phyloP scores from a whole-genome alignment of 805 yeast genomes.

The Candida sonorensis region DNA sequence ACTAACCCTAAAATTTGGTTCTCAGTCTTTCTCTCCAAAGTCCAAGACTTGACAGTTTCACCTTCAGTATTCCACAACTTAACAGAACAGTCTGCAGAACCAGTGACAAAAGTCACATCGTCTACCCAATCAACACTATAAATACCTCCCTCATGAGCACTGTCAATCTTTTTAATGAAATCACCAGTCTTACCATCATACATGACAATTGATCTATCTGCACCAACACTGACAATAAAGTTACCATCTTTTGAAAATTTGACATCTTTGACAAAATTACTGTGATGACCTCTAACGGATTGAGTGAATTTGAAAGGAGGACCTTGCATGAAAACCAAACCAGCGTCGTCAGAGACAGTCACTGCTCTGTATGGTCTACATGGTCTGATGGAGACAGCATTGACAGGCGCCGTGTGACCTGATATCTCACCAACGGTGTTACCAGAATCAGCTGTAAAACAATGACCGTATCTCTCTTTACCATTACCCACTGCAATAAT shows the following conservation, averaged over 20 bases:
- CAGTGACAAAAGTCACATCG: conserved; percentile 62
- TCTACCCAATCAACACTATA: conserved; percentile 67
- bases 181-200: conserved; percentile 91
- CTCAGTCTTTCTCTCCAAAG: conserved; percentile 37
- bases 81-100: conserved; percentile 75
- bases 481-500: conserved; percentile 95
- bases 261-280: conserved; percentile 75
- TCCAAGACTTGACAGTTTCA: conserved; percentile 44
- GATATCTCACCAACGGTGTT: conserved; percentile 95
- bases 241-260: conserved; percentile 78
- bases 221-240: conserved; percentile 70
- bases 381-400: conserved; percentile 78
- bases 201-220: conserved; percentile 69
- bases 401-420: conserved; percentile 82
- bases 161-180: conserved; percentile 43
- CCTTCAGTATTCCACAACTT: conserved; percentile 57
- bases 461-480: conserved; percentile 84
- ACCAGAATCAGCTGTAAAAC: conserved; percentile 91
- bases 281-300: conserved; percentile 67
- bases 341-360: conserved; percentile 85
- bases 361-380: conserved; percentile 89
- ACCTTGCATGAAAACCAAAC: conserved; percentile 78
- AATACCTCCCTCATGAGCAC: conserved; percentile 69
- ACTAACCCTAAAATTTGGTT: conserved; percentile 80
- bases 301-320: conserved; percentile 88